Evolutionary conservation across 805 yeast species (phyloP).

Genomic region (Ogataea polymorpha): DNA sequence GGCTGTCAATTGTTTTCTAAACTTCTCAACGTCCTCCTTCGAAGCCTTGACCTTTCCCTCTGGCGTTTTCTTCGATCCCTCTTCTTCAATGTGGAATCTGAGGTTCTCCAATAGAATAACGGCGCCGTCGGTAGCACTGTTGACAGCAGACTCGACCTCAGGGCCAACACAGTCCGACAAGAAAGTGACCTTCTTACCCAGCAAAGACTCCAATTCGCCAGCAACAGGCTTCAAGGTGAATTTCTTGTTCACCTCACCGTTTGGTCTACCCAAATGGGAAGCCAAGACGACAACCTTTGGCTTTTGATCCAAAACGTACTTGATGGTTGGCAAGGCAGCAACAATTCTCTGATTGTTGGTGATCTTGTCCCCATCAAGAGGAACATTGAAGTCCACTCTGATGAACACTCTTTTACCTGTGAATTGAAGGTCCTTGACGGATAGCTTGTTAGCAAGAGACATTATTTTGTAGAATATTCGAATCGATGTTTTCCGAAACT

Average conservation of each 20-base stretch:
- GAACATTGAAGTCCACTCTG: slow-evolving; percentile 96
- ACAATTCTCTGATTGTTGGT: slow-evolving; percentile 99
- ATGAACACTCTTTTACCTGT: slow-evolving; percentile 94
- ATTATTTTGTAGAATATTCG: slow-evolving; percentile 36
- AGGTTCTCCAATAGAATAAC: slow-evolving; percentile 93
- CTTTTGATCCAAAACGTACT: slow-evolving; percentile 87
- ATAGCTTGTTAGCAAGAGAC: slow-evolving; percentile 92
- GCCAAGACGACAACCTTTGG: slow-evolving; percentile 92
- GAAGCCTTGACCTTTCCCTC: slow-evolving; percentile 95
- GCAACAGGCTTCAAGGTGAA: slow-evolving; percentile 94
- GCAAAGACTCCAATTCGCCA: slow-evolving; percentile 75
- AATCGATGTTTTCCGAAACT: slow-evolving; percentile 9
- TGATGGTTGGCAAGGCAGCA: slow-evolving; percentile 98
- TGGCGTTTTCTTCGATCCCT: slow-evolving; percentile 77
- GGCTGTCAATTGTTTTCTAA: slow-evolving; percentile 86
- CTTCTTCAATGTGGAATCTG: slow-evolving; percentile 98
- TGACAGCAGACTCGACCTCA: slow-evolving; percentile 79
- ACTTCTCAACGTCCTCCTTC: slow-evolving; percentile 74
- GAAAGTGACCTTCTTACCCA: slow-evolving; percentile 74
- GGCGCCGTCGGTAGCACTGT: slow-evolving; percentile 71
- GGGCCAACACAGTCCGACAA: slow-evolving; percentile 89
- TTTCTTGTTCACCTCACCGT: slow-evolving; percentile 83
- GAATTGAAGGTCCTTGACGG: slow-evolving; percentile 87
- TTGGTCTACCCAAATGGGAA: slow-evolving; percentile 99
- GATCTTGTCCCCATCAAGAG: slow-evolving; percentile 92